Evolutionary conservation across 2,329 filamentous ascomycete genomes (phyloP), one percentile per base, ranked within the genome.

Genomic region (Diaporthe sp.): DNA sequence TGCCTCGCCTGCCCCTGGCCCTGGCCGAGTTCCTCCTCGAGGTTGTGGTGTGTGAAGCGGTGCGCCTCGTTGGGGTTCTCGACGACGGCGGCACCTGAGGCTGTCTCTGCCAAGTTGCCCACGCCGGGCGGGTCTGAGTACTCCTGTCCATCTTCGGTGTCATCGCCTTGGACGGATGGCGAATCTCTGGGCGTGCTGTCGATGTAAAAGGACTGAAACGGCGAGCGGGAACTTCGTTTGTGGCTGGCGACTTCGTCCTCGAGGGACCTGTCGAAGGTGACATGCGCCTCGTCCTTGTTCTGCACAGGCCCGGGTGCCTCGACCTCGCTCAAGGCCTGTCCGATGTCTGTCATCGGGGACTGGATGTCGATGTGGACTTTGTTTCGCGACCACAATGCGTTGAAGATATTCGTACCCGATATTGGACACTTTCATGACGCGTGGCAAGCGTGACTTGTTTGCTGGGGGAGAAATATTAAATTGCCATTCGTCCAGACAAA

Each of bases 11-110:
- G 34, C 8, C 4, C 4, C 9, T 4, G 13, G 51, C 28, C 51
- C 20, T 60, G 72, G 10, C 80, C 80, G 51, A 78, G 82, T 78
- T 85, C 85, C 67, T 77, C 57, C 31, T 75, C 58, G 42, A 72
- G 76, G 39, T 55, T 57, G n/a, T 55, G 67, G 51, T 71, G 67
- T 31, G 49, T 28, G 39, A 55, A 71, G n/a, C 37, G 17, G 51
- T 17, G 67, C n/a, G 31, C 34, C 49, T 71, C 67, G 67, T 37
- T 42, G 34, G 47, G 44, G n/a, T 55, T 71, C n/a, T 71, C 67
- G n/a, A 55, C 49, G n/a, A 55, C 49, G 1, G 15, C 49, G n/a
- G 28, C 28, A 31, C n/a, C 67, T 3, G 67, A 28, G 12, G 67
- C 49, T 2, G 53, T 55, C 51, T 71, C 67, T 1, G 67, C 34